A percentile compares a stretch with the other conserved stretches of the same genome.
phyloP scores from a whole-genome alignment of 768 basidiomycete species.

The Termitomyces sp. region DNA sequence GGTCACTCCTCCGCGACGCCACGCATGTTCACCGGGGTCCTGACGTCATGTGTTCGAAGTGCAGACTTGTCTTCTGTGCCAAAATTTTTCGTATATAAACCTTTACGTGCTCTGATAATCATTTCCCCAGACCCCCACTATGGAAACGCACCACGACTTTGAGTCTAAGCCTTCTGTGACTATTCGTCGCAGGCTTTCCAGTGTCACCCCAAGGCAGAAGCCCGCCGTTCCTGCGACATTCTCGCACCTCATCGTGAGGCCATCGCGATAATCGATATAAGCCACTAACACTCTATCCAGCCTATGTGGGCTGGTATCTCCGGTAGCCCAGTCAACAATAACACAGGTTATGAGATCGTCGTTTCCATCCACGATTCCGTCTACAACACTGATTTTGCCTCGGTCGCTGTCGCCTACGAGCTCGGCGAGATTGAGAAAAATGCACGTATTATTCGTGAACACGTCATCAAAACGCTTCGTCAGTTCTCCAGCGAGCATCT shows the following conservation, averaged over 20 bases:
- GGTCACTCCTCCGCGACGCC: constrained; percentile 2
- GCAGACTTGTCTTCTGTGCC: constrained; percentile 10
- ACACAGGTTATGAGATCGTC: constrained; percentile 61
- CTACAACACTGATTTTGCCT: constrained; percentile 76
- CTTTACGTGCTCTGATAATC: constrained; percentile 13
- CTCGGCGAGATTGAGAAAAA: constrained; percentile 47
- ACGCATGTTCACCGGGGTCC: constrained; percentile 9
- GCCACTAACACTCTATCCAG: constrained; percentile 31
- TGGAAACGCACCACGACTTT: constrained; percentile 52
- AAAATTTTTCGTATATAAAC: constrained; percentile 25
- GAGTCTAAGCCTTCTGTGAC: constrained; percentile 59
- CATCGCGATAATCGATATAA: constrained; percentile 15
- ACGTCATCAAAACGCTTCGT: constrained; percentile 58
- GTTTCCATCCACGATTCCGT: constrained; percentile 82
- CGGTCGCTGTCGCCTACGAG: constrained; percentile 47
- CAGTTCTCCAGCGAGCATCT: constrained; percentile 72
- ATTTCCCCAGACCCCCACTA: constrained; percentile 28
- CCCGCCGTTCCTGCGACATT: constrained; percentile 52
- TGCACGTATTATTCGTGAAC: constrained; percentile 54
- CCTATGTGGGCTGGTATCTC: constrained; percentile 88
- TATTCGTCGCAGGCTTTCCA: constrained; percentile 65
- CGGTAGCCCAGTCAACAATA: constrained; percentile 53
- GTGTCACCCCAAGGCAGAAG: constrained; percentile 38
- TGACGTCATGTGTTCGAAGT: constrained; percentile 9
- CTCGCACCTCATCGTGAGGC: constrained; percentile 60